These are phyloP conservation scores for Aspergillus ustus DNA, from an alignment of 2,329 filamentous ascomycete species.

Conservation along the genomic window DNA sequence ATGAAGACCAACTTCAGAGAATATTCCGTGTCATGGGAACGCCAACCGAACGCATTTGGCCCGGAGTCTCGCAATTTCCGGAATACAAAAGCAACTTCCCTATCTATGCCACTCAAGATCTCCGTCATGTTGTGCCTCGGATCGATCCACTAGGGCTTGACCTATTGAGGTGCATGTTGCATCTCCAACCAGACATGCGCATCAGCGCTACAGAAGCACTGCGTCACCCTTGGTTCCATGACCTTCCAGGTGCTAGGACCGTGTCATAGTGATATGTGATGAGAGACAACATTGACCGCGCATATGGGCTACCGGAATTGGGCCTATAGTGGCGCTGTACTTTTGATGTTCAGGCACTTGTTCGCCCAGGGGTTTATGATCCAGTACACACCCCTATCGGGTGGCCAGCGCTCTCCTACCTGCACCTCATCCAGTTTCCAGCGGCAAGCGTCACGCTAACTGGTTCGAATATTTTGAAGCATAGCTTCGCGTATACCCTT, in stretches of 20 bases:
- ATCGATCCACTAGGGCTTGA: slow-evolving; percentile 85
- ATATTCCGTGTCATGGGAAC: slow-evolving; percentile 98
- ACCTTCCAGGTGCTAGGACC: slow-evolving; percentile 11
- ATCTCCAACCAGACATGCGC: slow-evolving; percentile 83
- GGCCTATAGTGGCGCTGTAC: neutral
- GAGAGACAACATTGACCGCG: neutral
- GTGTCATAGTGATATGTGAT: neutral
- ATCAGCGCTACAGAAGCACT: slow-evolving; percentile 84
- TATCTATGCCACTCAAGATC: slow-evolving; percentile 85
- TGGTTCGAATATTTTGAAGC: neutral
- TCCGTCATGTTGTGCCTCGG: slow-evolving; percentile 80
- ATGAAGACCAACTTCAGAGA: slow-evolving; percentile 91
- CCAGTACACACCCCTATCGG: too few species aligned
- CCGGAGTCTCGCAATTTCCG: slow-evolving; percentile 84
- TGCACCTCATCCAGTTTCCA: neutral
- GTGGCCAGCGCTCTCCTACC: too few species aligned
- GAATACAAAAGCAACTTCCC: slow-evolving; percentile 94
- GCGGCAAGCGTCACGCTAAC: neutral
- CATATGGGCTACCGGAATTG: neutral
- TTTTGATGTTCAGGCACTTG: neutral
- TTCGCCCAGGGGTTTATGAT: neutral
- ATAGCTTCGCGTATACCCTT: neutral
- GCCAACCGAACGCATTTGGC: slow-evolving; percentile 89
- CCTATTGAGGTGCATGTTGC: slow-evolving; percentile 82
- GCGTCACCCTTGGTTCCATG: slow-evolving; percentile 79